A percentile compares a stretch with the other conserved stretches of the same genome.
These are phyloP conservation scores for Cinchona pubescens DNA, from an alignment of 257 asterid genomes.

Conservation along the genomic window DNA sequence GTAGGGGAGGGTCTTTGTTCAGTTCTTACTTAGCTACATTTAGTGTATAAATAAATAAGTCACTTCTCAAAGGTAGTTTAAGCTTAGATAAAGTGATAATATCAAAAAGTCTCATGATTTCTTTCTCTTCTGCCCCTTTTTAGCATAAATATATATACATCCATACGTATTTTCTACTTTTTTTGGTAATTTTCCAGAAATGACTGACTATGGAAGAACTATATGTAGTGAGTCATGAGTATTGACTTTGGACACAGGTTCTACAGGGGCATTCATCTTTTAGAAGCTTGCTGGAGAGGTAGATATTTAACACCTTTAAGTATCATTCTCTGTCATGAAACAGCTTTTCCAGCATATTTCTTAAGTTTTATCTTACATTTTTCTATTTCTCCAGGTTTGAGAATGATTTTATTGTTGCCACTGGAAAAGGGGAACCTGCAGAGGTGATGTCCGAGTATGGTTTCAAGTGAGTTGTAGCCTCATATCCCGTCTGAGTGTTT, in stretches of 20 bases:
- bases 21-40: not conserved
- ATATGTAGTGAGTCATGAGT: too few relatives aligned
- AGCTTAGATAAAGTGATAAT: not conserved
- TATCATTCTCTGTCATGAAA: slow-evolving; percentile 1
- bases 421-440: slow-evolving; percentile 73
- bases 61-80: not conserved
- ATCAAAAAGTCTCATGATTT: not conserved
- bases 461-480: slow-evolving; percentile 40
- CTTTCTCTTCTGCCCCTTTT: not conserved
- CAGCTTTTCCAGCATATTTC: not conserved
- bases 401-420: slow-evolving; percentile 55
- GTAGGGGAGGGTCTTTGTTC: not conserved
- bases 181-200: too few relatives aligned
- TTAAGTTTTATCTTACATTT: not conserved
- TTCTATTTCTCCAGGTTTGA: slow-evolving; percentile 32
- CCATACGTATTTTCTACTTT: not conserved
- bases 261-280: slow-evolving; percentile 66
- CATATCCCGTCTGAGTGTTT: not conserved
- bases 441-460: slow-evolving; percentile 62
- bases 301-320: slow-evolving; percentile 1
- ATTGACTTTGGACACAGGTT: slow-evolving; percentile 41
- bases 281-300: slow-evolving; percentile 53
- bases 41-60: not conserved
- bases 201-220: slow-evolving; percentile 11
- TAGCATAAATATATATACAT: not conserved